Evolutionary conservation across 1,139 yeast genomes (phyloP).

Genomic region (Blastobotrys aristatus): DNA sequence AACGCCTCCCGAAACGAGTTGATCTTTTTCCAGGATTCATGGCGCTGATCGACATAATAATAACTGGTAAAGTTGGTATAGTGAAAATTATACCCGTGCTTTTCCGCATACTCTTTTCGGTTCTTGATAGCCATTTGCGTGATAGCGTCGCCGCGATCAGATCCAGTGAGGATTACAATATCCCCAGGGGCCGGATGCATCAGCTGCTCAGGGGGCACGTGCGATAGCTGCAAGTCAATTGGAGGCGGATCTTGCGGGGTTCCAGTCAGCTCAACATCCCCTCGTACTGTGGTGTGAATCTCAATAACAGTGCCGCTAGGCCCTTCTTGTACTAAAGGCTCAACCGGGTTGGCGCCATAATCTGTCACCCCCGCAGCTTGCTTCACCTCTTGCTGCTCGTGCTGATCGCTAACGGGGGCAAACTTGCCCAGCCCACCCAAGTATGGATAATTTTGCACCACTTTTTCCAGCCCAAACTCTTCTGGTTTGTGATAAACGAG

Average conservation of each 20-base stretch:
- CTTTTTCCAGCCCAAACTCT: neutral
- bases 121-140: slow-evolving; percentile 26
- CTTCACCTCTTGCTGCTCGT: too few relatives aligned
- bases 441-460: neutral
- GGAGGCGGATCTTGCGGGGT: neutral
- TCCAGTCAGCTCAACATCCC: neutral
- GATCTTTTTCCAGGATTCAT: slow-evolving; percentile 30
- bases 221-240: neutral
- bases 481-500: neutral
- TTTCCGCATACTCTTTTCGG: slow-evolving; percentile 31
- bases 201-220: neutral
- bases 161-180: slow-evolving; percentile 1
- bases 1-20: slow-evolving; percentile 31
- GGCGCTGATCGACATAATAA: slow-evolving; percentile 15
- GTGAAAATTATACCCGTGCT: slow-evolving; percentile 31
- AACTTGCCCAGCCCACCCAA: too few relatives aligned
- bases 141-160: slow-evolving; percentile 4
- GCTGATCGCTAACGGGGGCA: too few relatives aligned
- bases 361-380: too few relatives aligned
- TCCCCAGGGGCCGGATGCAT: neutral
- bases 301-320: too few relatives aligned
- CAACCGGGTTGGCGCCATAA: too few relatives aligned
- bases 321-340: too few relatives aligned
- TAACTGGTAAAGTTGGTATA: slow-evolving; percentile 26
- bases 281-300: neutral